These are phyloP conservation scores for Aspergillus felis DNA, from an alignment of 2,329 filamentous ascomycete genomes.

Conservation along the genomic window DNA sequence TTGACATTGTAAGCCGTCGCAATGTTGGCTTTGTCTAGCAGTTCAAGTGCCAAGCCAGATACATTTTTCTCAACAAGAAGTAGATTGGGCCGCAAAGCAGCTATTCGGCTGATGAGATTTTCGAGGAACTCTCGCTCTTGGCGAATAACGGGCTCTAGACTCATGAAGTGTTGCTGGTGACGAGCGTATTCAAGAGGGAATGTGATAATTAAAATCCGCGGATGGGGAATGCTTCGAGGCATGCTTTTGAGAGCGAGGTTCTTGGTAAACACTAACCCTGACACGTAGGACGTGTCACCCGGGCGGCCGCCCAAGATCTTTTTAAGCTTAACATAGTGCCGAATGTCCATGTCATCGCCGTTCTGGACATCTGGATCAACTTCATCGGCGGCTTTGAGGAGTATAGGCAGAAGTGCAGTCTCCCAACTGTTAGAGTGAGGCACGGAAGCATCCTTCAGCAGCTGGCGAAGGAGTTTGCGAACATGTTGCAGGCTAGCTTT, in stretches of 20 bases:
- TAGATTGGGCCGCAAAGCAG: constrained; percentile 77
- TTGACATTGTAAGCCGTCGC: constrained; percentile 97
- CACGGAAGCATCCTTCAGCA: constrained; percentile 72
- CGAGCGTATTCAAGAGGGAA: constrained; percentile 96
- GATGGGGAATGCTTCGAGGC: constrained; percentile 77
- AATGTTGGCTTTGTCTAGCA: constrained; percentile 82
- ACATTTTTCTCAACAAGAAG: constrained; percentile 91
- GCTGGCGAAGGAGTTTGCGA: constrained; percentile 74
- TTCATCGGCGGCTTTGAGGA: constrained; percentile 87
- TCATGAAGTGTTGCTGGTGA: constrained; percentile 95
- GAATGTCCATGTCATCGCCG: constrained; percentile 93
- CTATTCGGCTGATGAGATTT: constrained; percentile 87
- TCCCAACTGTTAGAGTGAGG: constrained; percentile 77
- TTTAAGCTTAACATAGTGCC: constrained; percentile 96
- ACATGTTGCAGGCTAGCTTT: constrained; percentile 85
- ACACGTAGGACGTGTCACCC: constrained; percentile 91
- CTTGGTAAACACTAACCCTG: constrained; percentile 94
- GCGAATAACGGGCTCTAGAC: constrained; percentile 89
- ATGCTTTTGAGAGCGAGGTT: constrained; percentile 96
- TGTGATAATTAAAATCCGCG: constrained; percentile 85
- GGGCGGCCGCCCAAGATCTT: constrained; percentile 89
- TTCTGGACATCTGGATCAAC: constrained; percentile 87
- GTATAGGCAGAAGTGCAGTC: constrained; percentile 81
- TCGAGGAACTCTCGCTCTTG: constrained; percentile 92
- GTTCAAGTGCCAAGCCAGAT: constrained; percentile 83